phyloP scores from a whole-genome alignment of 208 protist genomes.

The Herpetomonas tarakana region DNA sequence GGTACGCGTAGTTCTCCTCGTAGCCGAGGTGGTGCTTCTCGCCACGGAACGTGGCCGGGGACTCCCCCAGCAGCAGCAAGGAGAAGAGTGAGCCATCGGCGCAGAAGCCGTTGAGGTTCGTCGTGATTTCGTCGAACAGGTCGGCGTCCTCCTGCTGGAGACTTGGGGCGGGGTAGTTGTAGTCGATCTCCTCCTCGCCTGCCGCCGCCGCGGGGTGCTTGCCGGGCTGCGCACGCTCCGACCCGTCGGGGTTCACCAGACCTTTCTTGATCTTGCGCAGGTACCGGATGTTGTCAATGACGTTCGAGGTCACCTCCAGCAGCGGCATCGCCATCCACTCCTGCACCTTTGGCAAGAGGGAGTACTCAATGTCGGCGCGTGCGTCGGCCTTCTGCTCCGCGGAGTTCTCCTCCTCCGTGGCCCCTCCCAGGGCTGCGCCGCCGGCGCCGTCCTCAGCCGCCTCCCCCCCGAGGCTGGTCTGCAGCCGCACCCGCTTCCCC shows the following conservation, averaged over 20 bases:
- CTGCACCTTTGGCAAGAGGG: slow-evolving; percentile 4
- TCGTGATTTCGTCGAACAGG: slow-evolving; percentile 46
- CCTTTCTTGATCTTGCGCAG: slow-evolving; percentile 37
- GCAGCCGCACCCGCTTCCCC: not conserved
- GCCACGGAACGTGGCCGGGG: slow-evolving; percentile 34
- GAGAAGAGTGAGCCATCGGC: slow-evolving; percentile 30
- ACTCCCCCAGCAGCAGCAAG: slow-evolving; percentile 53
- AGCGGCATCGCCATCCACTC: slow-evolving; percentile 37
- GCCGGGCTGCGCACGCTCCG: not conserved
- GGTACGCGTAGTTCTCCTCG: slow-evolving; percentile 28
- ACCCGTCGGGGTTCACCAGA: slow-evolving; percentile 20
- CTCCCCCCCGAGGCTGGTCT: no score
- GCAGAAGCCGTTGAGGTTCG: slow-evolving; percentile 43
- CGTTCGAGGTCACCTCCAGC: slow-evolving; percentile 34
- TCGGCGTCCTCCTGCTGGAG: slow-evolving; percentile 26
- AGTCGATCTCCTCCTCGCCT: not conserved
- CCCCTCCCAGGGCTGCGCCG: slow-evolving; percentile 8
- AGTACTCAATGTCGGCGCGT: slow-evolving; percentile 2
- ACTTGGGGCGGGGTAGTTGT: slow-evolving; percentile 25
- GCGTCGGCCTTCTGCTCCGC: slow-evolving; percentile 2
- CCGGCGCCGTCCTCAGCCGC: slow-evolving; percentile 1
- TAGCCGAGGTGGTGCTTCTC: slow-evolving; percentile 59
- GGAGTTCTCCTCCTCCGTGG: not conserved
- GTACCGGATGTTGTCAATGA: slow-evolving; percentile 56
- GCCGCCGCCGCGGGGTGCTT: not conserved